Percentiles rank a stretch among this genome's conserved stretches.
Conservation (phyloP, 2,329 filamentous ascomycete genomes). For the Cladosporium velox region DNA sequence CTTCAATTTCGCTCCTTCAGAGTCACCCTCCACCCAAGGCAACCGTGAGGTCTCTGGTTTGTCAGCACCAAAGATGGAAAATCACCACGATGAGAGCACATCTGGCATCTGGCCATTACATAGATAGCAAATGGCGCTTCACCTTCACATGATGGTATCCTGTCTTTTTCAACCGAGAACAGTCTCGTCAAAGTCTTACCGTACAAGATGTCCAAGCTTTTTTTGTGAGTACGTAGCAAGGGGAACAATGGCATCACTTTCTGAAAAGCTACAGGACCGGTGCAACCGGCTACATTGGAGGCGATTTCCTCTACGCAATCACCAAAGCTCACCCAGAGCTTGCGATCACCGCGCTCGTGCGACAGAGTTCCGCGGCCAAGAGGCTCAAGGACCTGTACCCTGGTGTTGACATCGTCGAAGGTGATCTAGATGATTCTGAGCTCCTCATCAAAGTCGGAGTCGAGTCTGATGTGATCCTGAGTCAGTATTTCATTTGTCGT, state of each 20-base stretch:
- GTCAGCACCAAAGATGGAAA: not conserved
- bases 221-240: not conserved
- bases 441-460: not conserved
- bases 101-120: not conserved
- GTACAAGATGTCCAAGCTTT: not conserved
- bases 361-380: not conserved
- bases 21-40: not conserved
- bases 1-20: not conserved
- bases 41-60: not conserved
- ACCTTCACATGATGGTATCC: not conserved
- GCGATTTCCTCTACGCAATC: not conserved
- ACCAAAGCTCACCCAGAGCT: not conserved
- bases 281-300: not conserved
- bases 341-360: not conserved
- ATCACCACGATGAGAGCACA: not conserved
- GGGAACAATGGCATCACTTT: not conserved
- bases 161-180: not conserved
- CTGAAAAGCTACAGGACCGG: not conserved
- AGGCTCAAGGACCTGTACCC: not conserved
- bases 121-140: not conserved
- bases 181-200: not conserved
- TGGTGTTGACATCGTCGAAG: not conserved
- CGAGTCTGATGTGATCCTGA: not conserved
- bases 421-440: not conserved
- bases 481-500: not conserved